Evolutionary conservation across 768 basidiomycete species (phyloP).

Genomic region (Boletus barrowsii): DNA sequence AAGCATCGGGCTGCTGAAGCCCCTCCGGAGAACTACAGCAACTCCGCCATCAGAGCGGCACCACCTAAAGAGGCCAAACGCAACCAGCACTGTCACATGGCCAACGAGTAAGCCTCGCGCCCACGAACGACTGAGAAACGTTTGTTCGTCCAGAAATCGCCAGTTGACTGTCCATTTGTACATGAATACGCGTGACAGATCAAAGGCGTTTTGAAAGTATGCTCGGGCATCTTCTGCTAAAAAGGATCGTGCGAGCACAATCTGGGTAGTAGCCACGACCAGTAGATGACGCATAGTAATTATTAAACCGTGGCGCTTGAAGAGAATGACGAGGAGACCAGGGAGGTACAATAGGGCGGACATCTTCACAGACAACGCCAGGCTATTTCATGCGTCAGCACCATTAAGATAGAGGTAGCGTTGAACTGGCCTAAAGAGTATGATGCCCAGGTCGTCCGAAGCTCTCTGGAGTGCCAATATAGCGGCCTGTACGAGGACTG

Average conservation of each 20-base stretch:
- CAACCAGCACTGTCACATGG: slow-evolving; percentile 57
- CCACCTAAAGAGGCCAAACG: slow-evolving; percentile 77
- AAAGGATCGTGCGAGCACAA: slow-evolving; percentile 68
- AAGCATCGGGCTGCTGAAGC: slow-evolving; percentile 46
- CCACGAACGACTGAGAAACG: slow-evolving; percentile 65
- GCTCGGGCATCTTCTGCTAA: slow-evolving; percentile 53
- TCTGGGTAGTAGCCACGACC: slow-evolving; percentile 43
- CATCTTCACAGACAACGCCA: slow-evolving; percentile 93
- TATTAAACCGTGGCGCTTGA: slow-evolving; percentile 66
- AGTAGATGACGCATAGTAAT: slow-evolving; percentile 48
- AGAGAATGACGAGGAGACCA: slow-evolving; percentile 76
- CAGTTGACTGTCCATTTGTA: slow-evolving; percentile 99
- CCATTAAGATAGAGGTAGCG: not conserved
- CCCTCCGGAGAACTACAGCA: slow-evolving; percentile 49
- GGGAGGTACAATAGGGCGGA: slow-evolving; percentile 88
- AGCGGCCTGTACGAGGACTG: slow-evolving; percentile 61
- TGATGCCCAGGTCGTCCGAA: slow-evolving; percentile 57
- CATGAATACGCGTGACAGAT: slow-evolving; percentile 83
- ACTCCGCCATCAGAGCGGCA: slow-evolving; percentile 71
- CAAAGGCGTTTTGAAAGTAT: slow-evolving; percentile 79
- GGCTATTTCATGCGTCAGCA: slow-evolving; percentile 8
- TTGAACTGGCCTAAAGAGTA: slow-evolving; percentile 67
- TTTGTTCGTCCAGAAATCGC: slow-evolving; percentile 78
- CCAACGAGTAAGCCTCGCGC: slow-evolving; percentile 61
- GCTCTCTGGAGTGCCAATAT: slow-evolving; percentile 62